Evolutionary conservation across 257 asterid genomes (phyloP), one percentile per base, ranked within the genome.

Genomic region (Galeopsis tetrahit): DNA sequence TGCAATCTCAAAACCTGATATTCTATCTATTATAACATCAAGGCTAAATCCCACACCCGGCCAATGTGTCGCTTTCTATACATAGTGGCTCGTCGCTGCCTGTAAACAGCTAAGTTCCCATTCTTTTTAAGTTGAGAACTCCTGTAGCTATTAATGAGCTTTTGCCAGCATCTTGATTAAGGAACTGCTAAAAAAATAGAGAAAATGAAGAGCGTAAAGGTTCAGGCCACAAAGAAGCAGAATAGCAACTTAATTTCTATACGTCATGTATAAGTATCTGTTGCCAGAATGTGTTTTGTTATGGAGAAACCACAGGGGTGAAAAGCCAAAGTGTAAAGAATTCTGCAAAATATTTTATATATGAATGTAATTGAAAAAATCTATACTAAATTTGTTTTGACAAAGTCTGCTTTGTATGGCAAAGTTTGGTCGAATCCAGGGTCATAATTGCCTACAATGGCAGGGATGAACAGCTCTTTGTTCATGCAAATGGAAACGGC

Each of bases 11-110:
- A 87, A 79, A 64, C 77, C 73, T 4, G 86, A 88, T 46, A 80
- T 86, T 66, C 76, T 77, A 34, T 77, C 88, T 32, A 60, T 78
- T 11, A 15, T 90, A 13, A 65, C 80, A 2, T 70, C 86, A 17
- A 60, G 38, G 11, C 32, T 66, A 3, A 69, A 72, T 46, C 75
- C 55, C 2, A 63, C 1, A 15, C 42, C 51, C n/a, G n/a, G n/a
- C n/a, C 21, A 58, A 55, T 53, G 66, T 63, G 38, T 21, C 28
- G 28, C 28, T 21, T 21, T 21, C 28, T 21, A 21, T 21, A 21
- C 28, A 21, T 21, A 21, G 28, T 21, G 28, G 28, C 28, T 48
- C 63, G 5, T 77, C 62, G n/a, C 76, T 68, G 7, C 43, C 43
- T 38, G 43, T 8, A 38, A 38, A 6, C 6, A 6, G 7, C 43